Conservation (phyloP, 2,329 filamentous ascomycete species). For the Rugonectria rugulosa region DNA sequence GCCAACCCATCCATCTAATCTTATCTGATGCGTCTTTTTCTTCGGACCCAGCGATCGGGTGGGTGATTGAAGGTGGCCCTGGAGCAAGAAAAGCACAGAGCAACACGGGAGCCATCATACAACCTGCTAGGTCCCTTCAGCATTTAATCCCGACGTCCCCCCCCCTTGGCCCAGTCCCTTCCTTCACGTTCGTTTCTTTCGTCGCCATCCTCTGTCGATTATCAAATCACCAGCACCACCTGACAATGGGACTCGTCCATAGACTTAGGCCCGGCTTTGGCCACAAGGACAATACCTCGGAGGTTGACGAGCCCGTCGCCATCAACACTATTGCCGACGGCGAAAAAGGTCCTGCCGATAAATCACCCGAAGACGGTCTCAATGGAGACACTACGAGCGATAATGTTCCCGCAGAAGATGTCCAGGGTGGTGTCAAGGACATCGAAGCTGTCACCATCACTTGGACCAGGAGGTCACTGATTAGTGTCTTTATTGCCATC, state of each 20-base stretch:
- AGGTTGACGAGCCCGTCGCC: conserved; percentile 11
- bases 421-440: conserved; percentile 43
- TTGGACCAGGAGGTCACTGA: conserved; percentile 45
- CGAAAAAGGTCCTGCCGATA: conserved; percentile 6
- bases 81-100: background rate
- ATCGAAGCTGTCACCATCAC: conserved; percentile 47
- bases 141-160: too few relatives aligned
- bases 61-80: background rate
- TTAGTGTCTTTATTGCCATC: conserved; percentile 48
- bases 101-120: background rate
- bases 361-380: background rate
- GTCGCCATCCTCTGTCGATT: background rate
- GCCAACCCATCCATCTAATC: conserved; percentile 18
- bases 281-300: conserved; percentile 4
- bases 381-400: background rate
- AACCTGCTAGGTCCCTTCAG: too few relatives aligned
- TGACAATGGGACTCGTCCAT: conserved; percentile 16
- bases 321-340: conserved; percentile 7
- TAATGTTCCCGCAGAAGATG: conserved; percentile 16
- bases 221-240: conserved; percentile 2
- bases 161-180: background rate
- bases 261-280: conserved; percentile 14
- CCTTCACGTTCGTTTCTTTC: background rate
- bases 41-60: background rate
- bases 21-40: conserved; percentile 35